Evolutionary conservation across 495 filamentous ascomycete genomes (phyloP).

Genomic region (Articulospora tetracladia): DNA sequence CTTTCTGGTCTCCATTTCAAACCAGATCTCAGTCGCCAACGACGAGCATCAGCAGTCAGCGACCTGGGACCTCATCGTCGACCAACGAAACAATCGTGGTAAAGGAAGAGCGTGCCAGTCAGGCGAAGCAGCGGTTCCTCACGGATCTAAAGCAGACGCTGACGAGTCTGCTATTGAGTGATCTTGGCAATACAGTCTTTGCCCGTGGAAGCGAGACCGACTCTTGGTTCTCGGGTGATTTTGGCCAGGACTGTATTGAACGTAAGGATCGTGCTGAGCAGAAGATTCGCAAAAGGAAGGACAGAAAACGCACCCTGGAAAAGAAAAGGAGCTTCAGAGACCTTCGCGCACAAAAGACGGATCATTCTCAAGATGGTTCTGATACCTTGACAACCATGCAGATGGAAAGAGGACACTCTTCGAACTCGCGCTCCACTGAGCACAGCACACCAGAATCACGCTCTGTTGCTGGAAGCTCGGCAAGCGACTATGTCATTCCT

Average conservation of each 20-base stretch:
- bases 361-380: conserved; percentile 4
- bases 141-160: conserved; percentile 72
- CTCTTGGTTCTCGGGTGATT: conserved; percentile 72
- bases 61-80: conserved; percentile 52
- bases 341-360: conserved; percentile 32
- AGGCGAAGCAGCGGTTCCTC: conserved; percentile 60
- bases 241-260: conserved; percentile 76
- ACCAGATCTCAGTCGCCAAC: conserved; percentile 55
- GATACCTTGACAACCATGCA: conserved; percentile 10
- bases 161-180: conserved; percentile 82
- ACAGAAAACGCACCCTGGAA: conserved; percentile 47
- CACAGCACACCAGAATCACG: conserved; percentile 7
- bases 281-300: conserved; percentile 41
- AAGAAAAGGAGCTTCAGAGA: conserved; percentile 56
- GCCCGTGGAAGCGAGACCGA: conserved; percentile 89
- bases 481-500: conserved; percentile 8
- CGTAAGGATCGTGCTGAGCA: conserved; percentile 56
- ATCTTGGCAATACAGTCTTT: conserved; percentile 82
- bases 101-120: conserved; percentile 30
- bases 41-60: conserved; percentile 47
- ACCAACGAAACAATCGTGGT: conserved; percentile 57
- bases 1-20: conserved; percentile 86
- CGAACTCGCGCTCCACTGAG: conserved; percentile 10
- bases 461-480: conserved; percentile 16
- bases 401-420: conserved; percentile 14